Evolutionary conservation across 306 rosid genomes (phyloP).

Genomic region (Acacia melanoxylon): DNA sequence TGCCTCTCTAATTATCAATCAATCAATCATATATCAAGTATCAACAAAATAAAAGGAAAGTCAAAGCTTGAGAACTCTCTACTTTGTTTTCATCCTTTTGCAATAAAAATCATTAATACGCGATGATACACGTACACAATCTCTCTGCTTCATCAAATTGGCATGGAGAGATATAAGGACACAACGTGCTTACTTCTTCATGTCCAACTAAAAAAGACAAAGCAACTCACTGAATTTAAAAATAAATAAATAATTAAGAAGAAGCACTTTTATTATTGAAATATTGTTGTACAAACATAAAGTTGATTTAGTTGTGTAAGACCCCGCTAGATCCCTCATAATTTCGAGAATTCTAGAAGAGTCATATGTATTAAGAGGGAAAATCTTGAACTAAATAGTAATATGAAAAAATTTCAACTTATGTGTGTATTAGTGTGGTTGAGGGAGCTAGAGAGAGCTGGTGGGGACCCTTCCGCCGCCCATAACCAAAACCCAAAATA

Average conservation of each 20-base stretch:
- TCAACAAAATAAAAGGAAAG: neutral
- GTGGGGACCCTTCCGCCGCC: slow-evolving; percentile 83
- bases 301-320: no score
- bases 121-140: neutral
- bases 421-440: neutral
- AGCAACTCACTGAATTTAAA: neutral
- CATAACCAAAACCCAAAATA: slow-evolving; percentile 61
- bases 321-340: no score
- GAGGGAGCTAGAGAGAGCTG: slow-evolving; percentile 9
- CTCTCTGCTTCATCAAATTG: neutral
- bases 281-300: no score
- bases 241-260: no score
- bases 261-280: neutral
- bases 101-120: neutral
- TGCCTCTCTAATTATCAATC: neutral
- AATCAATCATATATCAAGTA: neutral
- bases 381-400: no score
- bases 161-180: neutral
- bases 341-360: no score
- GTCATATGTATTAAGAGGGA: no score
- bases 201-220: neutral
- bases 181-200: neutral
- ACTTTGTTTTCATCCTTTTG: neutral
- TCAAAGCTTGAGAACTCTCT: neutral
- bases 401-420: neutral